These are phyloP conservation scores for Penicillium sp. DNA, from an alignment of 2,329 filamentous ascomycete genomes.

Conservation along the genomic window DNA sequence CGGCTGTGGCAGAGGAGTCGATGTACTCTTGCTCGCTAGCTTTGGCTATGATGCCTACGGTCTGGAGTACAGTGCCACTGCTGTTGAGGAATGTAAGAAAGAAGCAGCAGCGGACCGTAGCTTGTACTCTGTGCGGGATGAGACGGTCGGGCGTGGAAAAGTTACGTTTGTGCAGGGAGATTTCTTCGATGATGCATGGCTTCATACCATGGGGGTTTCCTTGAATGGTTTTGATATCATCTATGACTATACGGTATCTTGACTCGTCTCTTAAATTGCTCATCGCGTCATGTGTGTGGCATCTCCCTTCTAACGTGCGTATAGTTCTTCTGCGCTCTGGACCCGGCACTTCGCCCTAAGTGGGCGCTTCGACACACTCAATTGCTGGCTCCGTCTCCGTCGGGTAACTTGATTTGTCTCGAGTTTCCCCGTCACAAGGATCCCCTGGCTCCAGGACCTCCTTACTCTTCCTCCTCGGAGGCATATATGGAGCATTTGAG, in stretches of 20 bases:
- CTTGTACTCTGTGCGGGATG: constrained; percentile 37
- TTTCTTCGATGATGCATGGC: constrained; percentile 47
- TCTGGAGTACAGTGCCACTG: constrained; percentile 63
- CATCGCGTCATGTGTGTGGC: not conserved
- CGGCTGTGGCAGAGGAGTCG: constrained; percentile 79
- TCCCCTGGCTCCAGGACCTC: constrained; percentile 64
- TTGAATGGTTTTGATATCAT: constrained; percentile 49
- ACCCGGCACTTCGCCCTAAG: constrained; percentile 52
- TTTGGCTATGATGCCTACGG: constrained; percentile 77
- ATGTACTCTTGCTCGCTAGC: constrained; percentile 70
- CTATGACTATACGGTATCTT: constrained; percentile 59
- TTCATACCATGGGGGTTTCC: constrained; percentile 32
- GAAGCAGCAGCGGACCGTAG: constrained; percentile 34
- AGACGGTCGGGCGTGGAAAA: constrained; percentile 36
- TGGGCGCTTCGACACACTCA: constrained; percentile 58
- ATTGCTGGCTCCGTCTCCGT: constrained; percentile 49
- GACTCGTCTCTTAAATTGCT: not conserved
- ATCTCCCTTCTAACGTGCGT: constrained; percentile 10
- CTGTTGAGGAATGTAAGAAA: constrained; percentile 39
- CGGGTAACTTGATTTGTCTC: constrained; percentile 60
- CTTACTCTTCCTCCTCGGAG: constrained; percentile 66
- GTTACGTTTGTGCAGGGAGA: constrained; percentile 45
- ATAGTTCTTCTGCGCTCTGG: constrained; percentile 62
- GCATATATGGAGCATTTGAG: constrained; percentile 71
- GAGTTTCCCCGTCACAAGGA: constrained; percentile 77